Conservation (phyloP, 208 protist species). For the Acanthamoeba culbertsoni region DNA sequence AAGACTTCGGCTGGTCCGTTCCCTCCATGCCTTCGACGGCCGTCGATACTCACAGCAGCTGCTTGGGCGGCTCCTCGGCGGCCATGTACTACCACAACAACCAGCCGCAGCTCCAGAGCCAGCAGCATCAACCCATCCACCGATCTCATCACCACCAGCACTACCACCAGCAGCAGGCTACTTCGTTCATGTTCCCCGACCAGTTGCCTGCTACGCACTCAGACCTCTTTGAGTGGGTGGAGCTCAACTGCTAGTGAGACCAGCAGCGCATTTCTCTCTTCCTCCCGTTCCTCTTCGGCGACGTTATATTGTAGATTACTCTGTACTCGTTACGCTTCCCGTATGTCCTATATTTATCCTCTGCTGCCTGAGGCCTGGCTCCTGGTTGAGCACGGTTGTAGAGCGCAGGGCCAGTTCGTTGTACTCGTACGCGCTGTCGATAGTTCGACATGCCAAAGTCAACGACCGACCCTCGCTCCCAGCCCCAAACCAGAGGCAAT, state of each 20-base stretch:
- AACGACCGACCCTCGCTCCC: no score
- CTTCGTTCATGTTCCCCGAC: background rate
- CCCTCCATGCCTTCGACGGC: constrained; percentile 10
- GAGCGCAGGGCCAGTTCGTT: background rate
- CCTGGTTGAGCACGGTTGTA: background rate
- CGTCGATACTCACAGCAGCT: no score
- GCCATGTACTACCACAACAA: background rate
- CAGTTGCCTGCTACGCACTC: background rate
- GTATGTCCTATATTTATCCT: background rate
- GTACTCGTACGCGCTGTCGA: no score
- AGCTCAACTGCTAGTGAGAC: background rate
- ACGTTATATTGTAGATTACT: constrained; percentile 55
- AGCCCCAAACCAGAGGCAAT: no score
- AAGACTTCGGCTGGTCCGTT: constrained; percentile 13
- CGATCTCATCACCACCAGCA: background rate
- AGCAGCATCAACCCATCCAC: background rate
- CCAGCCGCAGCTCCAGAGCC: background rate
- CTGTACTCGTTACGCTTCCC: constrained; percentile 2
- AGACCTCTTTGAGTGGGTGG: constrained; percentile 12
- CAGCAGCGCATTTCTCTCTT: background rate
- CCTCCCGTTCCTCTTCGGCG: background rate
- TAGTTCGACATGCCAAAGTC: no score
- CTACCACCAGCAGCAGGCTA: background rate
- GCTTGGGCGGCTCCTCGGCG: background rate
- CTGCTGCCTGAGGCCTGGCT: background rate